phyloP scores from a whole-genome alignment of 2,329 filamentous ascomycete genomes.

The Ceratocystis destructans region DNA sequence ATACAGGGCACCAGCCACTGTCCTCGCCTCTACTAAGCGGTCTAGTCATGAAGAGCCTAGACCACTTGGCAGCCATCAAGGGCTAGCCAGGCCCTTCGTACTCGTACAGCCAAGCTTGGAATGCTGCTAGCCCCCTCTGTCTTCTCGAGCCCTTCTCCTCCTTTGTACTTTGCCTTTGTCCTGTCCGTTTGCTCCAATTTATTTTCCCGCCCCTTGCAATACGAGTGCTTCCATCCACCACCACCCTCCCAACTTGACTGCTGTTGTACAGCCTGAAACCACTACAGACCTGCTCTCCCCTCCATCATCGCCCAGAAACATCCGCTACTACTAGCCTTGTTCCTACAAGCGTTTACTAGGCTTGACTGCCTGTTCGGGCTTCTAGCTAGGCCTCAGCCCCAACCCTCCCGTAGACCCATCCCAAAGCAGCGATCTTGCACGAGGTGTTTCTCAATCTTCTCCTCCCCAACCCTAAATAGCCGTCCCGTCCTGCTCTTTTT shows the following conservation, averaged over 20 bases:
- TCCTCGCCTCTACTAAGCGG: neutral
- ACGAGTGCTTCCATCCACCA: neutral
- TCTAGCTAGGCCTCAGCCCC: neutral
- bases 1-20: neutral
- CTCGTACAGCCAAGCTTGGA: neutral
- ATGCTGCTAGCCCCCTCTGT: no score
- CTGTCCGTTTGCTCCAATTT: neutral
- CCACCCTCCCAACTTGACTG: neutral
- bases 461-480: neutral
- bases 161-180: no score
- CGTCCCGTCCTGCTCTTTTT: neutral
- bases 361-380: neutral
- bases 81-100: neutral
- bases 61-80: neutral
- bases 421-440: neutral
- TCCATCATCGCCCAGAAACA: no score
- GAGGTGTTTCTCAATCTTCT: neutral
- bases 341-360: neutral
- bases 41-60: neutral
- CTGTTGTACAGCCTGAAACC: no score
- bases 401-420: neutral
- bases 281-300: no score
- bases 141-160: no score
- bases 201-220: neutral
- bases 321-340: neutral